These are phyloP conservation scores for Alisma plantagoaquatica DNA, from an alignment of 106 monocot genomes.

Conservation along the genomic window DNA sequence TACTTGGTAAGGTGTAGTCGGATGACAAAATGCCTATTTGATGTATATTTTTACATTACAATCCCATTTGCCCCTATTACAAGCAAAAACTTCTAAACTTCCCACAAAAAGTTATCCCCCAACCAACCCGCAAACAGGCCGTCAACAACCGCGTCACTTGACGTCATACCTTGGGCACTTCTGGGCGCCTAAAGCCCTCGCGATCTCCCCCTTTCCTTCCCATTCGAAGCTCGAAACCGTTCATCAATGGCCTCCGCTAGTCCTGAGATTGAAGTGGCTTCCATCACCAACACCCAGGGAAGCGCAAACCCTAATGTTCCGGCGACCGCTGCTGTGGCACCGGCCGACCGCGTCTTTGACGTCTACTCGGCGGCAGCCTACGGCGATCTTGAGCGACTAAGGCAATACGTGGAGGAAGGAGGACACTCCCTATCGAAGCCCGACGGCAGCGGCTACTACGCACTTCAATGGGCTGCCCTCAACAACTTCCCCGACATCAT, in stretches of 20 bases:
- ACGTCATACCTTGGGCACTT: background rate
- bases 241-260: background rate
- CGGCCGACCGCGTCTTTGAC: slow-evolving; percentile 25
- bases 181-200: background rate
- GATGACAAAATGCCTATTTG: too few species aligned
- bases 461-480: slow-evolving; percentile 78
- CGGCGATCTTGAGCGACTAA: slow-evolving; percentile 58
- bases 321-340: background rate
- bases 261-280: slow-evolving; percentile 10
- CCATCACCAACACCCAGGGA: slow-evolving; percentile 25
- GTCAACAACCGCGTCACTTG: too few species aligned
- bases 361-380: slow-evolving; percentile 62
- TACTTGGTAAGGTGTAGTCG: too few species aligned
- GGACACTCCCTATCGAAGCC: slow-evolving; percentile 41
- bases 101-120: too few species aligned
- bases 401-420: slow-evolving; percentile 53
- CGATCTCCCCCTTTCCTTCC: too few species aligned
- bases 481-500: slow-evolving; percentile 49
- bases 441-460: slow-evolving; percentile 66
- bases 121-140: too few species aligned
- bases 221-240: background rate
- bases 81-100: too few species aligned
- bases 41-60: too few species aligned
- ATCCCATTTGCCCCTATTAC: too few species aligned
- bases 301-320: background rate